These are phyloP conservation scores for Taiozyma sp. DNA, from an alignment of 1,139 yeast species.

Conservation along the genomic window DNA sequence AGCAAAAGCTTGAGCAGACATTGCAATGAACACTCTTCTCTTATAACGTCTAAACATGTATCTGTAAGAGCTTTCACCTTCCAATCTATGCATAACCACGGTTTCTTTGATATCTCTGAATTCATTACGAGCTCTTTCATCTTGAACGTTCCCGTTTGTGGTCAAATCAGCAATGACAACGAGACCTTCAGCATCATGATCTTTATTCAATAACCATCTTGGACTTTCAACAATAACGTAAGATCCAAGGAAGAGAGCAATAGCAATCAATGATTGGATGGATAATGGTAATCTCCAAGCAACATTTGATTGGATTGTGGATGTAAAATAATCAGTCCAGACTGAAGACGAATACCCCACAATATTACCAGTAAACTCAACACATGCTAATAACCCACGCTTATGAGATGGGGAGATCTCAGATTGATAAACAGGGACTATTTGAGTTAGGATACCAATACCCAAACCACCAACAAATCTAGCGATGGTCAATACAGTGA, in stretches of 20 bases:
- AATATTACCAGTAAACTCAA: conserved; percentile 89
- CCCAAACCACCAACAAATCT: conserved; percentile 82
- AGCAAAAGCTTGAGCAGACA: conserved; percentile 88
- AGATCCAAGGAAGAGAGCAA: conserved; percentile 63
- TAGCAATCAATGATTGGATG: conserved; percentile 73
- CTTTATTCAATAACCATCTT: conserved; percentile 83
- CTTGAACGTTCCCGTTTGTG: conserved; percentile 54
- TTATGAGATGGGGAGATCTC: conserved; percentile 89
- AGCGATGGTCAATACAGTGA: conserved; percentile 57
- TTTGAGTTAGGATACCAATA: conserved; percentile 82
- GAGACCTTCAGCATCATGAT: conserved; percentile 84
- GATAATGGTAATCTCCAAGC: conserved; percentile 81
- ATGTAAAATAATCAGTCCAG: conserved; percentile 85
- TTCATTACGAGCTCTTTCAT: conserved; percentile 55
- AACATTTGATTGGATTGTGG: conserved; percentile 47
- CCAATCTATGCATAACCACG: conserved; percentile 70
- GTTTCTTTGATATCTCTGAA: conserved; percentile 76
- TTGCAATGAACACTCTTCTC: conserved; percentile 79
- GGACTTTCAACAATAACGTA: conserved; percentile 83
- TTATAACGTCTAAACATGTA: conserved; percentile 69
- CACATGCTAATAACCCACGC: conserved; percentile 84
- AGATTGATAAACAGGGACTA: conserved; percentile 91
- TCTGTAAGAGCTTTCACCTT: conserved; percentile 64
- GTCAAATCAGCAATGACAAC: conserved; percentile 78
- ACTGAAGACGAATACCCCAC: conserved; percentile 82